Evolutionary conservation across 176 grass and related monocot genomes (phyloP), one percentile per base, ranked within the genome.

Genomic region (Cenchrus purpureus): DNA sequence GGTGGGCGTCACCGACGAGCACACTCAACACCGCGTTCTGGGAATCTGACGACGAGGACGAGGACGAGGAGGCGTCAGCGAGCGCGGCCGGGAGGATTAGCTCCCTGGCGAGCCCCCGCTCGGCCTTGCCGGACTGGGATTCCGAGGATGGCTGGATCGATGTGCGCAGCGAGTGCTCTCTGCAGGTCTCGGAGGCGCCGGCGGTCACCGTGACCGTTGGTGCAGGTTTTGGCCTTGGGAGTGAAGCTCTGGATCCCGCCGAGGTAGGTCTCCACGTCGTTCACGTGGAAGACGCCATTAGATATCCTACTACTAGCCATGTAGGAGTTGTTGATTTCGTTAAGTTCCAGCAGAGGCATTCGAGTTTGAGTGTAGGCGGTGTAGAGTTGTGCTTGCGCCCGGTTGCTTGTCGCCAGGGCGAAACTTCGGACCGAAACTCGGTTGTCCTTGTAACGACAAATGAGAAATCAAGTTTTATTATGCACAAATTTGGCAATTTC

Each of bases 1-100:
- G 91, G 85, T 87, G 91, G 85, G 64, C 85, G 65, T 93, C 91
- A 9, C 91, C 91, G 0, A 88, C 60, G 20, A 90, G 88, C 73
- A 66, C 68, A 28, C 79, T 88, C 13, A 81, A 88, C 28, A 71
- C 66, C 1, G 56, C 25, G 0, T 68, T 90, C 17, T 93, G 87
- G 87, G 64, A 83, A 3, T 74, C 60, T 0, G 25, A 73, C 12
- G 86, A 57, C 60, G 61, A 57, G 6, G 55, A 81, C 4, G 81
- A 71, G 5, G 87, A 56, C 34, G 83, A 51, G 13, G 43, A 1
- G 59, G 48, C 37, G 0, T 49, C 46, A 0, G 62, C 76, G 45
- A 82, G 62, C 42, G 78, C 79, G 15, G 53, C 13, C 5, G 13
- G 51, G 0, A 81, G 79, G 62, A 82, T 87, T 79, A 31, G 11